Conservation (phyloP, 2,329 filamentous ascomycete genomes). For the Aspergillus udagawae region DNA sequence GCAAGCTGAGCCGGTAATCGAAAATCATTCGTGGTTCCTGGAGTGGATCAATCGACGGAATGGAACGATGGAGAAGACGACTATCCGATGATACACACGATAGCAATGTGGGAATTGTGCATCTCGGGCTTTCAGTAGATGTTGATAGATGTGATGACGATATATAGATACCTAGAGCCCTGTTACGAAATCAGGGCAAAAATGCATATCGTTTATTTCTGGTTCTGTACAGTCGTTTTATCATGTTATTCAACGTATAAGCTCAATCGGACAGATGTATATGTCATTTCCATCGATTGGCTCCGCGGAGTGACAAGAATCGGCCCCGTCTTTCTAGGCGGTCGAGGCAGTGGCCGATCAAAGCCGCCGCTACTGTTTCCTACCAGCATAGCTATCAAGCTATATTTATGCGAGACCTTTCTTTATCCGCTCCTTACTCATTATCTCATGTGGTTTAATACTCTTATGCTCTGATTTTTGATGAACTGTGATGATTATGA, state of each 20-base stretch:
- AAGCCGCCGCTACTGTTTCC: neutral
- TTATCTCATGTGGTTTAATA: neutral
- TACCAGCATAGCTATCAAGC: neutral
- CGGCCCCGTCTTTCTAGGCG: neutral
- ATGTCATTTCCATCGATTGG: neutral
- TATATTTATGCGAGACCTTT: neutral
- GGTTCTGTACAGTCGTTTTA: neutral
- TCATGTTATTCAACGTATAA: neutral
- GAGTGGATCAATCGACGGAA: neutral
- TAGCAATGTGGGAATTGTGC: neutral
- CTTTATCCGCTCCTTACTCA: neutral
- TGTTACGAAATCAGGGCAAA: neutral
- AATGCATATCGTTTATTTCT: neutral
- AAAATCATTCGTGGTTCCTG: neutral
- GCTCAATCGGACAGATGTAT: neutral
- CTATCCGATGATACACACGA: neutral
- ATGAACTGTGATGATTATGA: slow-evolving; percentile 12
- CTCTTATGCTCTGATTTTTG: neutral
- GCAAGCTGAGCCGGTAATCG: slow-evolving; percentile 42
- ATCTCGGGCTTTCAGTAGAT: neutral
- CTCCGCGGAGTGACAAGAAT: neutral
- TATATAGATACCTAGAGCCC: neutral
- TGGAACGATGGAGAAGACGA: neutral
- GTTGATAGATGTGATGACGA: neutral
- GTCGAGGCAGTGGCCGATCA: neutral